A percentile compares a stretch with the other conserved stretches of the same genome.
These are phyloP conservation scores for Biscogniauxia mediterranea DNA, from an alignment of 2,329 filamentous ascomycete genomes.

Conservation along the genomic window DNA sequence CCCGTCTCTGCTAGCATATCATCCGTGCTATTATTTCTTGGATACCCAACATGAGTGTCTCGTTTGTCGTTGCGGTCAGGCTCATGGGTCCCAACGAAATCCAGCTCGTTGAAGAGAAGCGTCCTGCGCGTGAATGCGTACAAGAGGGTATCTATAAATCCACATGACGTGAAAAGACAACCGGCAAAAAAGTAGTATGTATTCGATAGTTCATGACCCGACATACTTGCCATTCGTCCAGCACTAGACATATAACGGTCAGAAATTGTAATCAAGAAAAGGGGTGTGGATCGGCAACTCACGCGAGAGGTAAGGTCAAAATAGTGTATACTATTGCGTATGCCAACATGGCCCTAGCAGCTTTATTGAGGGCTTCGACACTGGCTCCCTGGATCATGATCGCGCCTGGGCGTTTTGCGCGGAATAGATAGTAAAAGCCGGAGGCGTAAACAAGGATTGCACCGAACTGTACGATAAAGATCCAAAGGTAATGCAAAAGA, in stretches of 20 bases:
- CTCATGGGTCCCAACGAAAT: constrained; percentile 9
- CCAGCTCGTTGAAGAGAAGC: constrained; percentile 29
- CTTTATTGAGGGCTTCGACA: constrained; percentile 28
- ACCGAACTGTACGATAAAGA: constrained; percentile 52
- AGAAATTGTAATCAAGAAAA: background rate
- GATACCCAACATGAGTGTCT: constrained; percentile 9
- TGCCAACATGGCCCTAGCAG: constrained; percentile 49
- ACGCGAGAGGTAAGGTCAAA: constrained; percentile 49
- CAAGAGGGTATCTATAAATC: constrained; percentile 42
- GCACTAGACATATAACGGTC: constrained; percentile 25
- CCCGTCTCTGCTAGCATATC: constrained; percentile 20
- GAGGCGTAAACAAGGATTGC: constrained; percentile 49
- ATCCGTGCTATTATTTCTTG: constrained; percentile 23
- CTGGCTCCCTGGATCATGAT: constrained; percentile 18
- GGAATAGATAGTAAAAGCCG: constrained; percentile 32
- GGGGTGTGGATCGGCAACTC: constrained; percentile 5
- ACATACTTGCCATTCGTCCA: constrained; percentile 50
- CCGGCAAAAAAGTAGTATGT: constrained; percentile 35
- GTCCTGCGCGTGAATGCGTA: constrained; percentile 42
- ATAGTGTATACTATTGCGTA: constrained; percentile 51
- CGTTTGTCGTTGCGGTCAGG: background rate
- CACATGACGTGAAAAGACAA: constrained; percentile 36
- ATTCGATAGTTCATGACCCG: constrained; percentile 36
- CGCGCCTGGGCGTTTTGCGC: constrained; percentile 12
- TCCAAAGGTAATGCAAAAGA: constrained; percentile 54